Evolutionary conservation across 164 flowering plant genomes (phyloP).

Genomic region (Magnolia kwangsiensis): DNA sequence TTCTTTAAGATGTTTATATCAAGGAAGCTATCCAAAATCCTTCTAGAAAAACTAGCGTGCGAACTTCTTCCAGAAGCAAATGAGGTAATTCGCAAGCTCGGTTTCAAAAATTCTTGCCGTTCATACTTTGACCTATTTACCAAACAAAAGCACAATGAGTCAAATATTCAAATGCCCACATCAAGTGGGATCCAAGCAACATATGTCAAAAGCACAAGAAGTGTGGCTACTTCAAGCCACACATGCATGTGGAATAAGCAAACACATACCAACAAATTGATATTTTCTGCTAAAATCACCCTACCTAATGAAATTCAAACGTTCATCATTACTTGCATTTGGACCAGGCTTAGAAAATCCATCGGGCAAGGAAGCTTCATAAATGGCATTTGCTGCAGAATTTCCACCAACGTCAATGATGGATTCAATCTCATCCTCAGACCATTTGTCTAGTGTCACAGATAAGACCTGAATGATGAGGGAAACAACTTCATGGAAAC

Average conservation of each 20-base stretch:
- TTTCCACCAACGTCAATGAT: conserved; percentile 98
- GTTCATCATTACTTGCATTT: conserved; percentile 63
- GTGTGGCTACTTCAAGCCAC: too few relatives aligned
- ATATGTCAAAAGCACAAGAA: too few relatives aligned
- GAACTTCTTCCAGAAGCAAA: conserved; percentile 42
- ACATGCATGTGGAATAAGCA: too few relatives aligned
- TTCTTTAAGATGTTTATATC: conserved; percentile 46
- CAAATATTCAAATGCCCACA: background rate
- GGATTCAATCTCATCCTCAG: conserved; percentile 82
- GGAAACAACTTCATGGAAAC: background rate
- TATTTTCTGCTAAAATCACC: background rate
- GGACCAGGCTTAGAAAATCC: conserved; percentile 70
- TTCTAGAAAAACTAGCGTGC: conserved; percentile 50
- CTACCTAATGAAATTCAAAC: conserved; percentile 79
- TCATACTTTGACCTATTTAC: conserved; percentile 80
- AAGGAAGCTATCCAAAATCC: conserved; percentile 52
- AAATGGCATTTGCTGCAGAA: conserved; percentile 83
- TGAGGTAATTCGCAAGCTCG: conserved; percentile 79
- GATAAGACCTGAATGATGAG: conserved; percentile 71
- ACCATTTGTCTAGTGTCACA: conserved; percentile 94
- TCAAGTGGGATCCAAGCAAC: too few relatives aligned
- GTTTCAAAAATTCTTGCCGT: conserved; percentile 87
- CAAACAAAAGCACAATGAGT: conserved; percentile 2
- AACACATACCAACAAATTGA: too few relatives aligned
- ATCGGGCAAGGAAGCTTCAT: conserved; percentile 88